Evolutionary conservation across 2,329 filamentous ascomycete species (phyloP).

Genomic region (Epichloe sp.): DNA sequence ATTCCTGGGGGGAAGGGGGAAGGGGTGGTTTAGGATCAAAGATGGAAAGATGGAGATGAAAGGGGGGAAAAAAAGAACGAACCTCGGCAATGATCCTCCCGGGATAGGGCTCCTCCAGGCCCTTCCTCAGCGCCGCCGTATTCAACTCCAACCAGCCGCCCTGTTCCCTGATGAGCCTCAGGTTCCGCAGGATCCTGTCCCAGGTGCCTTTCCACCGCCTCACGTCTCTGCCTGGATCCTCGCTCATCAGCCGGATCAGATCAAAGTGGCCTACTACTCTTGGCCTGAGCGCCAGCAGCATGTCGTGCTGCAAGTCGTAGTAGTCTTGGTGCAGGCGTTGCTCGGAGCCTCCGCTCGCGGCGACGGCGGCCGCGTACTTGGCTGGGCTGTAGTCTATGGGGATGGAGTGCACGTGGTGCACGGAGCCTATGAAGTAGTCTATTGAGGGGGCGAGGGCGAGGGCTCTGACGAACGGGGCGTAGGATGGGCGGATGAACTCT

Average conservation of each 20-base stretch:
- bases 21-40: neutral
- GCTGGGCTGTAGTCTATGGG: slow-evolving; percentile 77
- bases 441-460: slow-evolving; percentile 47
- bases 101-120: slow-evolving; percentile 82
- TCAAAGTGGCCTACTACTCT: slow-evolving; percentile 89
- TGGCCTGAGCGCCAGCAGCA: slow-evolving; percentile 61
- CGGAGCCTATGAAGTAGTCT: slow-evolving; percentile 85
- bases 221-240: slow-evolving; percentile 50
- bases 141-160: slow-evolving; percentile 85
- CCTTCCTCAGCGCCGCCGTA: slow-evolving; percentile 75
- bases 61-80: slow-evolving; percentile 15
- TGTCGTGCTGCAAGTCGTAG: slow-evolving; percentile 75
- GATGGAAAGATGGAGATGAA: neutral
- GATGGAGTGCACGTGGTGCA: slow-evolving; percentile 77
- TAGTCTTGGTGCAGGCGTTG: slow-evolving; percentile 68
- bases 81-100: slow-evolving; percentile 65
- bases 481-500: slow-evolving; percentile 73
- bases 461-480: slow-evolving; percentile 44
- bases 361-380: slow-evolving; percentile 44
- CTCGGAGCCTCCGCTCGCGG: slow-evolving; percentile 37
- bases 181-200: slow-evolving; percentile 59
- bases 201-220: slow-evolving; percentile 52
- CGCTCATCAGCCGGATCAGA: slow-evolving; percentile 69
- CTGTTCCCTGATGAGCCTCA: slow-evolving; percentile 56
- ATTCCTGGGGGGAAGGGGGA: slow-evolving; percentile 38